Conservation (phyloP, 441 rosid species). For the Lagerstroemia fauriei region DNA sequence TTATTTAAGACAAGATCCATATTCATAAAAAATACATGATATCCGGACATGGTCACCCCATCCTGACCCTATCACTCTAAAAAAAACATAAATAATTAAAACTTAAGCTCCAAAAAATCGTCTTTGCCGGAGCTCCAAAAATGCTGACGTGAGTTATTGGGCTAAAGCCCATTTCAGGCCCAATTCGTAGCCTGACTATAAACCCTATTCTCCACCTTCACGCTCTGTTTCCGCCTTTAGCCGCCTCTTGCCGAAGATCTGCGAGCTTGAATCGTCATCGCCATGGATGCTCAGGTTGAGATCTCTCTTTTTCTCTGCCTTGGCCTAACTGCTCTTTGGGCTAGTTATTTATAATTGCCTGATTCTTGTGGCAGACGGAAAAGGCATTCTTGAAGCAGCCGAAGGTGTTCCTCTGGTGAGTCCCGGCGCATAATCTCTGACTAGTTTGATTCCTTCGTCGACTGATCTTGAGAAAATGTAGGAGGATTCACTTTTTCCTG, state of each 20-base stretch:
- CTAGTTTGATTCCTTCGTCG: neutral
- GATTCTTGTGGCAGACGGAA: constrained; percentile 33
- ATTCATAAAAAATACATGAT: too few relatives aligned
- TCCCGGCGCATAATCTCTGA: neutral
- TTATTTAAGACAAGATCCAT: too few relatives aligned
- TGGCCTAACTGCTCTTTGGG: too few relatives aligned
- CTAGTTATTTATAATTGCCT: neutral
- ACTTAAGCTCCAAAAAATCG: too few relatives aligned
- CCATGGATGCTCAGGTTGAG: constrained; percentile 9
- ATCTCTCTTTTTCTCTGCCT: neutral
- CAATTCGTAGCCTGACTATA: too few relatives aligned
- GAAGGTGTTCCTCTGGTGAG: constrained; percentile 69
- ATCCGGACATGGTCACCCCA: too few relatives aligned
- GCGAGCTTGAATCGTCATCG: neutral
- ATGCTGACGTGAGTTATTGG: too few relatives aligned
- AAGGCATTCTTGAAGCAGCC: constrained; percentile 85
- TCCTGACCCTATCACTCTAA: too few relatives aligned
- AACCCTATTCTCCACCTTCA: neutral
- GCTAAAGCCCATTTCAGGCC: too few relatives aligned
- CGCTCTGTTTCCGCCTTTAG: neutral
- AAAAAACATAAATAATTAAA: too few relatives aligned
- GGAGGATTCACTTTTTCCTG: too few relatives aligned
- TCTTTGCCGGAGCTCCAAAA: too few relatives aligned
- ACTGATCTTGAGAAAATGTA: neutral
- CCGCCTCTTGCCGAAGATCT: neutral